phyloP scores from a whole-genome alignment of 192 early-diverging fungal species.

The Allomyces arbusculus region DNA sequence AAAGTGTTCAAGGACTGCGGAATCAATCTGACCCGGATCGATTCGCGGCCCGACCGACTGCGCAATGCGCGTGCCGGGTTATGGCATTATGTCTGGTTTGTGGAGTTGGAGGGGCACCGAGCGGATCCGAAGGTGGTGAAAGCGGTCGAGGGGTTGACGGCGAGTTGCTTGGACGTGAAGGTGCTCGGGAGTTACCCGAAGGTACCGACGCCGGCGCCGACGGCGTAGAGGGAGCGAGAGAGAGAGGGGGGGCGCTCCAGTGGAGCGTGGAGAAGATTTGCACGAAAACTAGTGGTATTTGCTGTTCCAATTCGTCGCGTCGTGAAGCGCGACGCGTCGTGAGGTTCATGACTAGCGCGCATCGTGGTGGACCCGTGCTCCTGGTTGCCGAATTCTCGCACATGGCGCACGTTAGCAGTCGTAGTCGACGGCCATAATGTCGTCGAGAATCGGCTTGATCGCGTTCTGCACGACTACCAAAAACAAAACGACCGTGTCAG shows the following conservation, averaged over 20 bases:
- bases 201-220: not conserved
- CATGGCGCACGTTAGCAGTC: not conserved
- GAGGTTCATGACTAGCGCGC: too few relatives aligned
- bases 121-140: slow-evolving; percentile 34
- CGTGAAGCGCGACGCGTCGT: too few relatives aligned
- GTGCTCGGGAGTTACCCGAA: not conserved
- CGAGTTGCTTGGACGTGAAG: slow-evolving; percentile 6
- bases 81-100: slow-evolving; percentile 92
- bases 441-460: not conserved
- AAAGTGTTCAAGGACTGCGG: slow-evolving; percentile 57
- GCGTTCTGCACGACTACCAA: not conserved
- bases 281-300: too few relatives aligned
- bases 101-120: slow-evolving; percentile 69
- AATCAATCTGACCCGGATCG: slow-evolving; percentile 78
- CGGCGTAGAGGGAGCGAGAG: not conserved
- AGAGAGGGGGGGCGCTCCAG: too few relatives aligned
- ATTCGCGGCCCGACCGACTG: slow-evolving; percentile 45
- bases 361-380: too few relatives aligned
- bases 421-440: not conserved
- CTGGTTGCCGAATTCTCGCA: too few relatives aligned
- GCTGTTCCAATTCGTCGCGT: too few relatives aligned
- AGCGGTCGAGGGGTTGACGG: not conserved
- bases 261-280: too few relatives aligned
- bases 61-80: slow-evolving; percentile 31
- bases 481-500: too few relatives aligned